A percentile compares a stretch with the other conserved stretches of the same genome.
Evolutionary conservation across 225 moss, liverwort and hornwort species (phyloP).

Genomic region (Anthoceros angustus): DNA sequence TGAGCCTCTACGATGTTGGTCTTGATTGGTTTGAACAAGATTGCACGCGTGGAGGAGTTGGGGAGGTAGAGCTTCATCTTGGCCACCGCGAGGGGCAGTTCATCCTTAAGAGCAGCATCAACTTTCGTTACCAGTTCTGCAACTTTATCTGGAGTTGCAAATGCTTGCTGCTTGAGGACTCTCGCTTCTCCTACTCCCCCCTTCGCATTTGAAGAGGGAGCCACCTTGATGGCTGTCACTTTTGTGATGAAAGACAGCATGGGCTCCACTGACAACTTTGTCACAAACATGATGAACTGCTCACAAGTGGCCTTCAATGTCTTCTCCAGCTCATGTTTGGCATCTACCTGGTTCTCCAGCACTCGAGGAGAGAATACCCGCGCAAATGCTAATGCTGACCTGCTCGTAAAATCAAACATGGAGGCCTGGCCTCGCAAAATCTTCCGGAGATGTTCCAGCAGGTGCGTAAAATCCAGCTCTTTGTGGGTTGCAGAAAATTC

Average conservation of each 20-base stretch:
- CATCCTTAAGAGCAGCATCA: constrained; percentile 54
- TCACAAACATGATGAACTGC: constrained; percentile 93
- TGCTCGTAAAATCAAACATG: constrained; percentile 48
- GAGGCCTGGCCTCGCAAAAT: constrained; percentile 76
- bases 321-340: constrained; percentile 93
- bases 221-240: constrained; percentile 65
- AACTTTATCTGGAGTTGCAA: constrained; percentile 84
- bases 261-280: constrained; percentile 83
- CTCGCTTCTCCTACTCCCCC: constrained; percentile 44
- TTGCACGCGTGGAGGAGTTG: constrained; percentile 64
- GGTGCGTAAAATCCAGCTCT: constrained; percentile 91
- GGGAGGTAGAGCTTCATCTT: constrained; percentile 85
- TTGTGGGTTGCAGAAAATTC: constrained; percentile 95
- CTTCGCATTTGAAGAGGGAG: constrained; percentile 20
- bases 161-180: constrained; percentile 82
- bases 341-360: constrained; percentile 81
- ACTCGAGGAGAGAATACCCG: constrained; percentile 86
- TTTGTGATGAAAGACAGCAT: constrained; percentile 97
- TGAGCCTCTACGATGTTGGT: constrained; percentile 89
- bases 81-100: constrained; percentile 59
- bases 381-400: constrained; percentile 67
- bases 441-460: constrained; percentile 88
- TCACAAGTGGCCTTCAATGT: constrained; percentile 83
- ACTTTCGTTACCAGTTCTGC: constrained; percentile 74
- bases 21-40: constrained; percentile 94